Evolutionary conservation across 2,329 filamentous ascomycete genomes (phyloP), one percentile per base, ranked within the genome.

Genomic region (Nemania sp.): DNA sequence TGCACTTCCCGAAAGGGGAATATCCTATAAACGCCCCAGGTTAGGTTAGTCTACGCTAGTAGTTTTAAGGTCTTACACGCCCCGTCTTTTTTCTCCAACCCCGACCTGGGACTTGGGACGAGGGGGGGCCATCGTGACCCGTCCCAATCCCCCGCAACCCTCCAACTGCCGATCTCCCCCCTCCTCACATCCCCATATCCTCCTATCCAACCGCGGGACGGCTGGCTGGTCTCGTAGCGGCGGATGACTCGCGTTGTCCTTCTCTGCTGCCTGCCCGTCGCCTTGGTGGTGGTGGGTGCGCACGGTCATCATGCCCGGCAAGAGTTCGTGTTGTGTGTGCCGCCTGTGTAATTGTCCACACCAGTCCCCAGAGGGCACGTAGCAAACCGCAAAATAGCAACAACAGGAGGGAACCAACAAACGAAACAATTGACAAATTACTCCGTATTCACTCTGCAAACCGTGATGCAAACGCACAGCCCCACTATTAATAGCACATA

Each of bases 31-130:
- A 28, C 6, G 6, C 6, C 26, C 12, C 26, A 28, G 12, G 26
- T 28, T 28, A 12, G 6, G 6, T 12, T 6, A 28, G 4, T 31
- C 4, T 31, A 31, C 28, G 11, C 4, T 31, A 31, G 28, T 14
- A 12, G 8, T 31, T 14, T 9, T 31, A n/a, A n/a, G n/a, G n/a
- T n/a, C n/a, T n/a, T n/a, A n/a, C 28, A 9, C 28, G 28, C 28
- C n/a, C 52, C 56, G 52, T 49, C 43, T 55, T 43, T 49, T 55
- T 49, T 58, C 48, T 28, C 52, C 56, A 56, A 58, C 45, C 31
- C 52, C 28, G 46, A 40, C 30, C 22, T 17, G 11, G 47, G 22
- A 22, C 22, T 28, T 28, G 6, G 6, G n/a, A n/a, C n/a, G n/a
- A n/a, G n/a, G n/a, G n/a, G 43, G 42, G 34, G 37, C 30, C 30